A percentile compares a stretch with the other conserved stretches of the same genome.
Evolutionary conservation across 1,284 basidiomycete species (phyloP).

Genomic region (Psilocybe mexicana): DNA sequence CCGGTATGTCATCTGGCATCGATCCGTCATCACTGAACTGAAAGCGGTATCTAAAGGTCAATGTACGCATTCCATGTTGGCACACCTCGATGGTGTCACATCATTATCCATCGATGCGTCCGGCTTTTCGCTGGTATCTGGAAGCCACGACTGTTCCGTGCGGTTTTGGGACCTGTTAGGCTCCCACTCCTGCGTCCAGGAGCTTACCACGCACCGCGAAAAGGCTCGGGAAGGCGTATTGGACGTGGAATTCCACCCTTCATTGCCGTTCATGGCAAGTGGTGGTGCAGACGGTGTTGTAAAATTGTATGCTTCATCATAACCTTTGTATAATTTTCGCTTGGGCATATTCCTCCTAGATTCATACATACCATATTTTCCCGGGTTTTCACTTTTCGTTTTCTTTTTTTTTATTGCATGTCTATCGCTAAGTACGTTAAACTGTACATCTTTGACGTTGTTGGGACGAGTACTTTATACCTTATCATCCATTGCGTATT

Average conservation of each 20-base stretch:
- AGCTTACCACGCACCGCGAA: constrained; percentile 84
- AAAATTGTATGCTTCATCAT: constrained; percentile 85
- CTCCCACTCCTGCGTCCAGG: constrained; percentile 81
- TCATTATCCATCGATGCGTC: constrained; percentile 87
- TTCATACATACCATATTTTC: constrained; percentile 33
- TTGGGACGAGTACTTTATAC: constrained; percentile 21
- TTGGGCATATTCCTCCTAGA: constrained; percentile 28
- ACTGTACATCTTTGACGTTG: constrained; percentile 22
- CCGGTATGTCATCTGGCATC: constrained; percentile 50
- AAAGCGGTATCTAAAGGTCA: constrained; percentile 49
- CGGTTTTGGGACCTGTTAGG: constrained; percentile 96
- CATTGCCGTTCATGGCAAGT: constrained; percentile 86
- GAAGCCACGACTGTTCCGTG: constrained; percentile 91
- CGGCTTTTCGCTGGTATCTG: constrained; percentile 86
- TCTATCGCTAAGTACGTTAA: constrained; percentile 22
- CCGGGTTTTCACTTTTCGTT: constrained; percentile 26
- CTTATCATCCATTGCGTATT: constrained; percentile 10
- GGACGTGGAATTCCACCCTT: constrained; percentile 83
- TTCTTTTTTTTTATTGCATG: constrained; percentile 25
- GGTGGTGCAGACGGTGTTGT: constrained; percentile 95
- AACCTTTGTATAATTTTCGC: constrained; percentile 29
- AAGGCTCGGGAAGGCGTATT: constrained; percentile 91
- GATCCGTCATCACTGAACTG: constrained; percentile 6
- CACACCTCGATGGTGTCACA: constrained; percentile 90
- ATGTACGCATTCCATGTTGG: constrained; percentile 87